A percentile compares a stretch with the other conserved stretches of the same genome.
phyloP scores from a whole-genome alignment of 257 asterid species.

The Paraleonurus japonicus region DNA sequence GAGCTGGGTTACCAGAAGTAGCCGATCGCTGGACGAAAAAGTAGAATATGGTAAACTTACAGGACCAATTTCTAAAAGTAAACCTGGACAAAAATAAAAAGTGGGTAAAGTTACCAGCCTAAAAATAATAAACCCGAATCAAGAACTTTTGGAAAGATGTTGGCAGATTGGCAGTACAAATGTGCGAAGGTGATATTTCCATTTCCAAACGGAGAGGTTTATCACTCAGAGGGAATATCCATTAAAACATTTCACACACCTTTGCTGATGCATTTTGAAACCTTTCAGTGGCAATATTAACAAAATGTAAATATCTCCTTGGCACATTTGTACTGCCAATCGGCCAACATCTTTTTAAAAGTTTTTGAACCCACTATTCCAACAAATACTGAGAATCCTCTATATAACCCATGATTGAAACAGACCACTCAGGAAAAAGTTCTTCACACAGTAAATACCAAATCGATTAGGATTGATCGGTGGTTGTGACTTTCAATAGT shows the following conservation, averaged over 20 bases:
- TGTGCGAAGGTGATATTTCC: slow-evolving; percentile 2
- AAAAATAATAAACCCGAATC: background rate
- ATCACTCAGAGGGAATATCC: too few species aligned
- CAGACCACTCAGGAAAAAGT: slow-evolving; percentile 27
- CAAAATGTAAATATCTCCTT: background rate
- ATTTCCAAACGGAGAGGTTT: too few species aligned
- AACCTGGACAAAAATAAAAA: too few species aligned
- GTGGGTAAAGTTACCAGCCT: too few species aligned
- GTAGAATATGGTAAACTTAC: too few species aligned
- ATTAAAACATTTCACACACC: too few species aligned
- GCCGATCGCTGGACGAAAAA: too few species aligned
- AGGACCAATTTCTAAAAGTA: too few species aligned
- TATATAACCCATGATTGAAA: slow-evolving; percentile 26
- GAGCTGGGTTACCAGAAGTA: too few species aligned
- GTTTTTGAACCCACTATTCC: slow-evolving; percentile 25
- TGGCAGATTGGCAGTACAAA: slow-evolving; percentile 27
- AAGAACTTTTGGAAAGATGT: slow-evolving; percentile 18
- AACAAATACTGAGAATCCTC: slow-evolving; percentile 12
- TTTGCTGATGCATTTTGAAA: too few species aligned
- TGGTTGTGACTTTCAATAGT: slow-evolving; percentile 23
- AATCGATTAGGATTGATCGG: slow-evolving; percentile 17
- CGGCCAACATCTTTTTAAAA: slow-evolving; percentile 24
- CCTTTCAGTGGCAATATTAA: slow-evolving; percentile 15
- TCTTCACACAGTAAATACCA: slow-evolving; percentile 19
- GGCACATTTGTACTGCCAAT: slow-evolving; percentile 24